Evolutionary conservation across 129 eudicot species (phyloP), one percentile per base, ranked within the genome.

Genomic region (Lactuca sativa): DNA sequence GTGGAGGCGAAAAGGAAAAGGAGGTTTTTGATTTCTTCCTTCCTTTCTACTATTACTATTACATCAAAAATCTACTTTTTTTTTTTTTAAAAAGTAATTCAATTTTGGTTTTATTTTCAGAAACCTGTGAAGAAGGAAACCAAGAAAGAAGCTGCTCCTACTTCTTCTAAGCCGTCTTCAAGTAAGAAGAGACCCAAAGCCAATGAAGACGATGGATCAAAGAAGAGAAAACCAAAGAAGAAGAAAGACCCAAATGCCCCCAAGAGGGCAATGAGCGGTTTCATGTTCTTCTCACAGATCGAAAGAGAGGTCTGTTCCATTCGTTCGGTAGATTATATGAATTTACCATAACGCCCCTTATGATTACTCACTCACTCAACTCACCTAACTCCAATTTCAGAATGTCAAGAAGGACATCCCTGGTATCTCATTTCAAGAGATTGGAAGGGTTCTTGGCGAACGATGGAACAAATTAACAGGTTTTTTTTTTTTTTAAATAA

Each of bases 171-270:
- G 80, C 73, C 88, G 34, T 70, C 75, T 59, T 37, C 87, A 21
- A 83, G 82, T 71, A 86, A 81, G 80, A 83, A 84, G 71, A 82
- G 83, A 66, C 0, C 86, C 34, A 88, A 85, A 74, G 82, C 77
- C 25, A 68, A 80, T 47, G 96, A 81, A 32, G 92, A 86, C 5
- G 93, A 86, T 65, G 90, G 75, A 18, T 67, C 84, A 15, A 86
- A 82, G 83, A 86, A 86, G 90, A 89, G 83, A 73, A 89, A 80
- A 67, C 88, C 74, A 16, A 89, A 89, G 83, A 80, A 80, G 86
- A 89, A 89, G 32, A 89, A 86, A 74, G 96, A 89, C 80, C 96
- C 96, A 10, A 86, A 89, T 77, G 96, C 96, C 17, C 96, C 96
- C 41, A 89, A 89, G 80, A 84, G 81, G 62, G 88, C 90, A 25